Conservation (phyloP, 768 basidiomycete genomes). For the Phylloporus sp. region DNA sequence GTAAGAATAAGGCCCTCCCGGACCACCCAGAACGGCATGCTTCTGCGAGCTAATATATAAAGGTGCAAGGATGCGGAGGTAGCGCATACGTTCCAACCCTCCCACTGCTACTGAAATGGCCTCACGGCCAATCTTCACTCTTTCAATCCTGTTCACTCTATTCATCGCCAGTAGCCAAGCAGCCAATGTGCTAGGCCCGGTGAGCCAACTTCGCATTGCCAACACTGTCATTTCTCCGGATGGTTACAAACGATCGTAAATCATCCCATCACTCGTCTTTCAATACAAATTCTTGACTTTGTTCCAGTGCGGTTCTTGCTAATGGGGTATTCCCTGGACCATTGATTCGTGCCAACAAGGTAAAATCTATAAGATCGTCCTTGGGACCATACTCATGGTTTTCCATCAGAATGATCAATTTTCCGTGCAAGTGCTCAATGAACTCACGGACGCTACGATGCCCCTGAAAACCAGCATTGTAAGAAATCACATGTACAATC, state of each 20-base stretch:
- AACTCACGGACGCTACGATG: conserved; percentile 44
- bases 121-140: neutral
- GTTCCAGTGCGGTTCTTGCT: conserved; percentile 36
- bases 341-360: conserved; percentile 39
- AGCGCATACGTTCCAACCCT: neutral
- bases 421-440: conserved; percentile 40
- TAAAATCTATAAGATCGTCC: neutral
- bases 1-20: neutral
- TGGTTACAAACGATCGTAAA: conserved; percentile 37
- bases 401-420: conserved; percentile 33
- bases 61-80: neutral
- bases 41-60: neutral
- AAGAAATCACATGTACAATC: conserved; percentile 7
- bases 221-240: conserved; percentile 41
- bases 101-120: neutral
- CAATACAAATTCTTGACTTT: neutral
- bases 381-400: neutral
- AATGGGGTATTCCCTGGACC: conserved; percentile 42
- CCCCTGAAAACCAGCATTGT: conserved; percentile 40
- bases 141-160: neutral
- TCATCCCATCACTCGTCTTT: neutral
- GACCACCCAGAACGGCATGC: neutral
- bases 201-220: conserved; percentile 28
- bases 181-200: conserved; percentile 11
- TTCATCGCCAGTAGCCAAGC: neutral